Conservation (phyloP, 2,329 filamentous ascomycete genomes). For the Colletotrichum sp. region DNA sequence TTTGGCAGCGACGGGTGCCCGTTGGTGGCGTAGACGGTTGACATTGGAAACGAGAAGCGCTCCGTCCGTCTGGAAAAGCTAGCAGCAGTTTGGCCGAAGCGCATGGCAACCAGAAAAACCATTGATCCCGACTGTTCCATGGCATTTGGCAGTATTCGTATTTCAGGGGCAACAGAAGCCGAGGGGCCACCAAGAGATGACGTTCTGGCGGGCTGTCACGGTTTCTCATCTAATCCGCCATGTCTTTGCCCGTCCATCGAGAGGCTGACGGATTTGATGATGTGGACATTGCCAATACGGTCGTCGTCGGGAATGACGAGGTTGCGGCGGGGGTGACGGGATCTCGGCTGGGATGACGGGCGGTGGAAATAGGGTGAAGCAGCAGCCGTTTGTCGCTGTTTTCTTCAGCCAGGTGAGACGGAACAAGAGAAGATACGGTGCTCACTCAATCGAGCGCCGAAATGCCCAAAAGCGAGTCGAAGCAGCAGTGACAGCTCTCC, state of each 20-base stretch:
- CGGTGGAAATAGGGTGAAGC: not conserved
- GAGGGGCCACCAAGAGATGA: not conserved
- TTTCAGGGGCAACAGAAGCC: constrained; percentile 6
- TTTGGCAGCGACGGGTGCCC: not conserved
- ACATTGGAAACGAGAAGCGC: not conserved
- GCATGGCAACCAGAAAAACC: not conserved
- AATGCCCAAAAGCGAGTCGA: not conserved
- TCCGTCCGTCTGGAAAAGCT: not conserved
- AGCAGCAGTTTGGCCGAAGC: not conserved
- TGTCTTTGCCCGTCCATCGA: not conserved
- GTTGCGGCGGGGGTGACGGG: not conserved
- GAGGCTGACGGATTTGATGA: not conserved
- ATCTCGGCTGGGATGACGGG: not conserved
- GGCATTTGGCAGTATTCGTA: not conserved
- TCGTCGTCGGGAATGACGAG: not conserved
- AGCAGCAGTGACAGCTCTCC: not conserved
- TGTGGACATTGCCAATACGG: not conserved
- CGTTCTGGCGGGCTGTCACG: not conserved
- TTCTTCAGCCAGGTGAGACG: constrained; percentile 5
- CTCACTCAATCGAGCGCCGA: not conserved
- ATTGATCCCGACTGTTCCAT: not conserved
- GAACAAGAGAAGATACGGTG: not conserved
- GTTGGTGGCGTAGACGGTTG: constrained; percentile 10
- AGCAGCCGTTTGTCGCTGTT: not conserved
- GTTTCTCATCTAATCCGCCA: not conserved